Evolutionary conservation across 2,329 filamentous ascomycete species (phyloP).

Genomic region (Fusarium staphyleae): DNA sequence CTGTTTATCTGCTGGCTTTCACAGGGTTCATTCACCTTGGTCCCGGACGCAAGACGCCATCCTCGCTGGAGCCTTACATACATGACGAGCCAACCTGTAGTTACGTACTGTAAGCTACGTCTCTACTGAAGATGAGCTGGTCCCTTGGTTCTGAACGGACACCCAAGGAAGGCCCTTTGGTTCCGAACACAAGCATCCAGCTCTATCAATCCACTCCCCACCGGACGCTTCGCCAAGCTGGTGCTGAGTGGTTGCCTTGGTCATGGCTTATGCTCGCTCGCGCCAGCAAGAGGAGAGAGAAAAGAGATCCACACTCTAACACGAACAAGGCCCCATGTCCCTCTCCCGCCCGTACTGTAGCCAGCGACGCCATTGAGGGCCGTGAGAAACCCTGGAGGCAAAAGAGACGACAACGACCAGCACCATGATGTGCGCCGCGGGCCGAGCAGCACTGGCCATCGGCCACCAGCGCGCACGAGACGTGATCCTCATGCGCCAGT

Average conservation of each 20-base stretch:
- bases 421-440: constrained; percentile 38
- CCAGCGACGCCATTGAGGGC: constrained; percentile 41
- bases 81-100: constrained; percentile 21
- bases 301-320: constrained; percentile 41
- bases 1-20: constrained; percentile 30
- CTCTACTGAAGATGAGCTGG: constrained; percentile 20
- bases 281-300: constrained; percentile 29
- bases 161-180: constrained; percentile 16
- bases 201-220: constrained; percentile 34
- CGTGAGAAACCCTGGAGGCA: constrained; percentile 36
- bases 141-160: constrained; percentile 17
- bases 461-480: constrained; percentile 38
- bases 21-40: constrained; percentile 33
- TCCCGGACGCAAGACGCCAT: constrained; percentile 26
- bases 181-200: constrained; percentile 22
- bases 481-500: constrained; percentile 40
- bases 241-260: constrained; percentile 31
- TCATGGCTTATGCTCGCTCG: constrained; percentile 34
- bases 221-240: constrained; percentile 27
- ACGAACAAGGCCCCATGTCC: constrained; percentile 41
- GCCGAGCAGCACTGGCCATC: constrained; percentile 39
- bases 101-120: constrained; percentile 5
- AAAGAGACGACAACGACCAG: constrained; percentile 35
- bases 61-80: constrained; percentile 14
- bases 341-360: constrained; percentile 42